Evolutionary conservation across 495 filamentous ascomycete genomes (phyloP).

Genomic region (Penicillium taxi): DNA sequence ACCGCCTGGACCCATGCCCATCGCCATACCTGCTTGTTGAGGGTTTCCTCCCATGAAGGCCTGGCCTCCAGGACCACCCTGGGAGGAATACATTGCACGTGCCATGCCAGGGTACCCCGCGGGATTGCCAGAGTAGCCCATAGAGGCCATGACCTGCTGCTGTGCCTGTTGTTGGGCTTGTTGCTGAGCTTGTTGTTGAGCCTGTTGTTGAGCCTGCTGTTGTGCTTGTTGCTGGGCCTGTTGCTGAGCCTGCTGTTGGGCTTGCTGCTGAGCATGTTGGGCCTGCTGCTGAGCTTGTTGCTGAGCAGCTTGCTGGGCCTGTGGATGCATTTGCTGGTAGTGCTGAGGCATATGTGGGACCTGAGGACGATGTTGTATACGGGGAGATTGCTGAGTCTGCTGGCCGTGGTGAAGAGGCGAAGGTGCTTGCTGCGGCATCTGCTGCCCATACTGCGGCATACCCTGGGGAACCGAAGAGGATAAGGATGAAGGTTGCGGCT

Average conservation of each 20-base stretch:
- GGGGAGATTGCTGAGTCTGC: conserved; percentile 44
- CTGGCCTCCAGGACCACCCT: conserved; percentile 31
- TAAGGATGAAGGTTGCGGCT: conserved; percentile 45
- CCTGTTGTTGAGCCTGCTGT: no score
- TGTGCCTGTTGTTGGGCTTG: conserved; percentile 48
- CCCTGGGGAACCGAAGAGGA: conserved; percentile 35
- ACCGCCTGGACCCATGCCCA: conserved; percentile 33
- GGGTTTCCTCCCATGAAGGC: conserved; percentile 34
- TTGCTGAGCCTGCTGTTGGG: conserved; percentile 39
- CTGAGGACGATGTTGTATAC: conserved; percentile 36
- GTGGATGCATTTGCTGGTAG: conserved; percentile 39
- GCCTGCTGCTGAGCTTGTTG: conserved; percentile 32
- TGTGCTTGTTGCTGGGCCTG: conserved; percentile 55
- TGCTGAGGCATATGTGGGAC: conserved; percentile 37
- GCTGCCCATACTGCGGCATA: conserved; percentile 40
- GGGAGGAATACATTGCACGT: conserved; percentile 36
- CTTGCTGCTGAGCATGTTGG: conserved; percentile 37
- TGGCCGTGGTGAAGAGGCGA: conserved; percentile 36
- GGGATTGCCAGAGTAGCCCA: conserved; percentile 32
- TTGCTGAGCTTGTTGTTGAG: no score
- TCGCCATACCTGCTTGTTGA: conserved; percentile 34
- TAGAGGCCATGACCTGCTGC: conserved; percentile 47
- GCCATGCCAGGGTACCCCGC: conserved; percentile 33
- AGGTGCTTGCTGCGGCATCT: conserved; percentile 37
- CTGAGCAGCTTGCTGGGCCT: conserved; percentile 57